These are phyloP conservation scores for Auricularia cornea DNA, from an alignment of 768 basidiomycete genomes.

Conservation along the genomic window DNA sequence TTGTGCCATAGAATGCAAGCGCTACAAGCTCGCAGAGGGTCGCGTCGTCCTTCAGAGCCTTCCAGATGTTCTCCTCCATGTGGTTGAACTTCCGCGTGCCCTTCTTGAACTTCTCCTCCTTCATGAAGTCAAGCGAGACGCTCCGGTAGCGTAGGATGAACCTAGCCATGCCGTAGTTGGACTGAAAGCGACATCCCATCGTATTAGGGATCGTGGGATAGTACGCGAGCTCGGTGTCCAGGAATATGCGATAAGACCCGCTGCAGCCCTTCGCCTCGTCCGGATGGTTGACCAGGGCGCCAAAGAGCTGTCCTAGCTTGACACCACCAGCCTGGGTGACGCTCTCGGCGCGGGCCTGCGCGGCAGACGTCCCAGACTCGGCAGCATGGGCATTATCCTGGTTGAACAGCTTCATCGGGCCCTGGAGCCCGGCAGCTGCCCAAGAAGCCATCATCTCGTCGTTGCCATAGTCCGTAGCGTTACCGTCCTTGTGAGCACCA, in stretches of 20 bases:
- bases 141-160: slow-evolving; percentile 11
- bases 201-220: slow-evolving; percentile 15
- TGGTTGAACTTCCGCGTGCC: slow-evolving; percentile 14
- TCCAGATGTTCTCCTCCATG: slow-evolving; percentile 21
- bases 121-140: slow-evolving; percentile 14
- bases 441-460: slow-evolving; percentile 23
- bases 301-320: slow-evolving; percentile 21
- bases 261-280: slow-evolving; percentile 28
- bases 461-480: slow-evolving; percentile 24
- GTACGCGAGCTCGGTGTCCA: slow-evolving; percentile 7
- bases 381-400: slow-evolving; percentile 21
- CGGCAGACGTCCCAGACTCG: background rate
- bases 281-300: slow-evolving; percentile 26
- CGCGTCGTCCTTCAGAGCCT: slow-evolving; percentile 11
- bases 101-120: slow-evolving; percentile 13
- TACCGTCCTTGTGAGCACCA: slow-evolving; percentile 33
- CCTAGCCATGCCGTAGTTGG: slow-evolving; percentile 12
- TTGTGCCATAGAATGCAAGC: slow-evolving; percentile 13
- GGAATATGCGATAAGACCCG: slow-evolving; percentile 12
- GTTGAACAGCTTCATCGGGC: slow-evolving; percentile 23
- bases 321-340: slow-evolving; percentile 16
- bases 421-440: slow-evolving; percentile 10
- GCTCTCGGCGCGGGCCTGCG: background rate
- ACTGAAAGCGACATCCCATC: slow-evolving; percentile 16
- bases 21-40: slow-evolving; percentile 18